Percentiles rank a stretch among this genome's conserved stretches.
phyloP scores from a whole-genome alignment of 208 protist species.

The Leishmania tarentolae region DNA sequence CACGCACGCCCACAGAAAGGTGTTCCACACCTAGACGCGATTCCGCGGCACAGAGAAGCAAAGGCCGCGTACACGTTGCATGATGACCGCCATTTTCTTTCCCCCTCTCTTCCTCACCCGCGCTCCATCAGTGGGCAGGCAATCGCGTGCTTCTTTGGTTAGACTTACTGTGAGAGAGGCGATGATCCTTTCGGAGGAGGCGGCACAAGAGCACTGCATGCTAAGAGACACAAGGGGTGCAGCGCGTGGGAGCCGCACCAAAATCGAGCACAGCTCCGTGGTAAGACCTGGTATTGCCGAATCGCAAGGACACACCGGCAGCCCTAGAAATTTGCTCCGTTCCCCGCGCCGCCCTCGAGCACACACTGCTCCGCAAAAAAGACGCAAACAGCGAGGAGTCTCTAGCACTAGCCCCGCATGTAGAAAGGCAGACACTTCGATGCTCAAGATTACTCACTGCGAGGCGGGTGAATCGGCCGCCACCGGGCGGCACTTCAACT shows the following conservation, averaged over 20 bases:
- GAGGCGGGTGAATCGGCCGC: not conserved
- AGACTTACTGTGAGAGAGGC: not conserved
- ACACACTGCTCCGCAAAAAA: not conserved
- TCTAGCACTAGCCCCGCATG: not conserved
- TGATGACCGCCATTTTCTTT: not conserved
- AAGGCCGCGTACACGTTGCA: not conserved
- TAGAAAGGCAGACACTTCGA: not conserved
- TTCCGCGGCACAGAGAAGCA: not conserved
- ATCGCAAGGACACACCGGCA: not conserved
- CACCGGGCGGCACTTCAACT: constrained; percentile 16
- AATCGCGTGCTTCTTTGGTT: not conserved
- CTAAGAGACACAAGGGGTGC: not conserved
- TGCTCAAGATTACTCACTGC: not conserved
- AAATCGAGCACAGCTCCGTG: not conserved
- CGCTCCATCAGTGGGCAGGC: not conserved
- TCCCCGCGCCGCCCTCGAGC: not conserved
- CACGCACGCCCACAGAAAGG: not conserved
- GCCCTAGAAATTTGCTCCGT: not conserved
- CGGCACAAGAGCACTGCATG: not conserved
- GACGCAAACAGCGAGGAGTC: not conserved
- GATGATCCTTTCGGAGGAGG: not conserved
- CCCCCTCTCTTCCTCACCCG: not conserved
- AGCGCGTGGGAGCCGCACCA: not conserved
- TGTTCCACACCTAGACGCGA: not conserved
- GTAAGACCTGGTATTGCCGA: not conserved